Evolutionary conservation across 2,329 filamentous ascomycete species (phyloP), one percentile per base, ranked within the genome.

Genomic region (Aspergillus candidus): DNA sequence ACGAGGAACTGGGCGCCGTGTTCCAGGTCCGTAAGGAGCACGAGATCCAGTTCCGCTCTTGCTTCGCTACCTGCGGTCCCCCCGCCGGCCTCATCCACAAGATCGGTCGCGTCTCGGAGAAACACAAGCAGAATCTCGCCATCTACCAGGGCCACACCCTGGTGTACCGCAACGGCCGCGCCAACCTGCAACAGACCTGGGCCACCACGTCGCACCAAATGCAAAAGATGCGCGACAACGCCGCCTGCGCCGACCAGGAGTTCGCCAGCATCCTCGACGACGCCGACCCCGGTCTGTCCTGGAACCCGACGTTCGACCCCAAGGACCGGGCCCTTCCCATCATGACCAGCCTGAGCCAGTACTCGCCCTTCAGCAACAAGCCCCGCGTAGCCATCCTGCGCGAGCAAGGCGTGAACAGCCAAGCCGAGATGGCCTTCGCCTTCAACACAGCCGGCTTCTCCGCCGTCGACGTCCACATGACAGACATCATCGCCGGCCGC

Each of bases 401-500:
- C 61, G 93, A 97, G 67, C 89, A 96, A 66, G 93, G 93, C 64
- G 88, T 95, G 54, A 97, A 98, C 70, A 88, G 90, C 34, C 82
- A 96, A 58, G 83, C 88, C n/a, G 93, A 98, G 67, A 94, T 98
- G 88, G 93, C 93, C 1, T 97, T 94, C 61, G 89, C 90, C 38
- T 97, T 97, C 76, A 83, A 85, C 53, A 82, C 83, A 31, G 91
- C 93, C 35, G 91, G 91, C 32, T 97, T 97, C 71, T 84, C 89
- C 39, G 82, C 90, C 11, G 80, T 97, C 37, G 91, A 98, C 61
- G 84, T 97, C 1, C 91, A 96, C 75, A 97, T 98, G 93, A 93
- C 86, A 3, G 91, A 97, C 58, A 76, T 85, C 38, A 83, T 97
- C 44, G 82, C 88, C 17, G 82, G 80, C 10, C 84, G 86, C 12